phyloP scores from a whole-genome alignment of 352 stramenopile species.

The Pythium phragmitis region DNA sequence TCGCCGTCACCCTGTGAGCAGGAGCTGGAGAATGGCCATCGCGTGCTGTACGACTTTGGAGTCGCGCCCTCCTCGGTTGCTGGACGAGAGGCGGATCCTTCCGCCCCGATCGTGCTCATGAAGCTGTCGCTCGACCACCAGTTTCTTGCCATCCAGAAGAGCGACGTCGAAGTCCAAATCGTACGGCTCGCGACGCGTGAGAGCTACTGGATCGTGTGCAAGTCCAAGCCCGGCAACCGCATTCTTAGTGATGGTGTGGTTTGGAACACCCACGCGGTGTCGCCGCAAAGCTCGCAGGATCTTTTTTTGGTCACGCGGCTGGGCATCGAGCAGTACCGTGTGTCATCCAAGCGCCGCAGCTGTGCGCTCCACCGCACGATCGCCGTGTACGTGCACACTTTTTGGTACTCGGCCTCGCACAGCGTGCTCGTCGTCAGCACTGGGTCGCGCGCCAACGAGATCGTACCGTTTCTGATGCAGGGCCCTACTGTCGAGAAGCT shows the following conservation, averaged over 20 bases:
- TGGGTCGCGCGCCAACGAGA: constrained; percentile 71
- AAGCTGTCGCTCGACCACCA: constrained; percentile 62
- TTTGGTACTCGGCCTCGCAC: constrained; percentile 69
- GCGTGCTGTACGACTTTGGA: constrained; percentile 46
- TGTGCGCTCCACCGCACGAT: constrained; percentile 60
- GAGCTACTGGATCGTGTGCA: constrained; percentile 74
- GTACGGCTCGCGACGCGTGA: constrained; percentile 41
- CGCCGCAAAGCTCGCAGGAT: constrained; percentile 55
- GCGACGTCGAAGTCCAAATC: constrained; percentile 82
- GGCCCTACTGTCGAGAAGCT: constrained; percentile 64
- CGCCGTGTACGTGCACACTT: constrained; percentile 60
- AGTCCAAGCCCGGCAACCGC: constrained; percentile 57
- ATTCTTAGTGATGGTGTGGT: constrained; percentile 57
- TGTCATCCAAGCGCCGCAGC: constrained; percentile 52
- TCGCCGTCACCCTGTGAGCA: not conserved
- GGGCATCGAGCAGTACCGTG: constrained; percentile 76
- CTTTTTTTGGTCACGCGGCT: constrained; percentile 74
- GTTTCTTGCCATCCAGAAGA: constrained; percentile 77
- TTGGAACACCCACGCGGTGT: constrained; percentile 60
- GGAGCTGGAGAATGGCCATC: constrained; percentile 7
- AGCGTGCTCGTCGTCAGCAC: constrained; percentile 69
- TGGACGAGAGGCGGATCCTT: constrained; percentile 13
- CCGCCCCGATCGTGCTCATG: constrained; percentile 33
- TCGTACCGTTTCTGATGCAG: constrained; percentile 68
- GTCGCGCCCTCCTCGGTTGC: not conserved